Percentiles rank a stretch among this genome's conserved stretches.
These are phyloP conservation scores for Aspergillus aculeatinus DNA, from an alignment of 2,329 filamentous ascomycete species.

Conservation along the genomic window DNA sequence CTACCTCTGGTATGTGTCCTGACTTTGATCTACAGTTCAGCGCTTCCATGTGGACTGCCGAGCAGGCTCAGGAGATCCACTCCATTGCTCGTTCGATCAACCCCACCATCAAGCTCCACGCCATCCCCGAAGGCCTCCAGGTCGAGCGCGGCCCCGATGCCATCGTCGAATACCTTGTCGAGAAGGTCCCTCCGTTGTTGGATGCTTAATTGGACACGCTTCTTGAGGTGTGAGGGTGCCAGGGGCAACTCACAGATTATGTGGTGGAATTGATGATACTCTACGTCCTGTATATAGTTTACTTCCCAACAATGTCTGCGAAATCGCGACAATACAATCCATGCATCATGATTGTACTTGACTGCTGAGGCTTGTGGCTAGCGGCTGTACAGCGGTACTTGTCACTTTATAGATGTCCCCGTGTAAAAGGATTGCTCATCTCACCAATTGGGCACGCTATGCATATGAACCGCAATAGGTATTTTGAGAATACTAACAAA, in stretches of 20 bases:
- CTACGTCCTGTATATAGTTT: not conserved
- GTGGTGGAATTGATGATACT: not conserved
- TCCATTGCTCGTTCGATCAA: constrained; percentile 37
- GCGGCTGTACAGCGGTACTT: too few species aligned
- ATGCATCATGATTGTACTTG: not conserved
- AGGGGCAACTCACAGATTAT: not conserved
- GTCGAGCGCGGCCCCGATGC: constrained; percentile 45
- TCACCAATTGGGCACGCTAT: too few species aligned
- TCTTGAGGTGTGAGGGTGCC: not conserved
- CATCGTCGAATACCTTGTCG: constrained; percentile 43
- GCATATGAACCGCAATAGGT: too few species aligned
- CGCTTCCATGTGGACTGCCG: constrained; percentile 58
- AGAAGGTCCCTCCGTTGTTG: constrained; percentile 42
- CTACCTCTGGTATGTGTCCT: constrained; percentile 1
- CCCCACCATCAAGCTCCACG: constrained; percentile 44
- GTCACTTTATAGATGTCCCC: too few species aligned
- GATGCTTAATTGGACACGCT: constrained; percentile 19
- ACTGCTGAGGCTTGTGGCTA: too few species aligned
- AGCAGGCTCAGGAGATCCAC: constrained; percentile 41
- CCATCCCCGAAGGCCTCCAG: constrained; percentile 44
- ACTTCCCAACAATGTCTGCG: not conserved
- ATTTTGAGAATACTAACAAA: too few species aligned
- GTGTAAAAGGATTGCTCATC: too few species aligned
- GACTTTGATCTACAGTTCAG: constrained; percentile 52
- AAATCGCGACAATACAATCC: not conserved